Conservation (phyloP, 2,329 filamentous ascomycete genomes). For the Chrysoporthe austroafricana region DNA sequence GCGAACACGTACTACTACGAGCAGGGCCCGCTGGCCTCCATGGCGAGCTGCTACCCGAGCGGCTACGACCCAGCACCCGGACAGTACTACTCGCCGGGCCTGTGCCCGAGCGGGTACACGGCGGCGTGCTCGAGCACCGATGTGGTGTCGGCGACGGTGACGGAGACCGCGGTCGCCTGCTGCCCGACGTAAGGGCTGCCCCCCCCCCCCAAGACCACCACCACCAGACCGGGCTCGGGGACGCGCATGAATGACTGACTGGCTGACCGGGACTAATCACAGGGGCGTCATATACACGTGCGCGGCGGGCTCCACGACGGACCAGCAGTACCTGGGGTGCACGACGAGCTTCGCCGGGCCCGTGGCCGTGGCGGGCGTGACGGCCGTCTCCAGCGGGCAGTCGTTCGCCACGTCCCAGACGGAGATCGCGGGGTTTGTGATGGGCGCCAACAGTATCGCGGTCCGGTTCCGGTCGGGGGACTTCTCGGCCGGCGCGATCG, state of each 20-base stretch:
- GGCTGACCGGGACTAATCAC: neutral
- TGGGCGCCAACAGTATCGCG: slow-evolving; percentile 23
- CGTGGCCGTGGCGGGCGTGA: slow-evolving; percentile 30
- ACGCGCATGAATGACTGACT: neutral
- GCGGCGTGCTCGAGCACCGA: slow-evolving; percentile 34
- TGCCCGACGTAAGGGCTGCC: slow-evolving; percentile 33
- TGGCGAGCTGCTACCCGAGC: slow-evolving; percentile 34
- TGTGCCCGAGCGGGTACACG: slow-evolving; percentile 36
- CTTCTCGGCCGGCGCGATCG: slow-evolving; percentile 20
- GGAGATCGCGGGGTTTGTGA: slow-evolving; percentile 13
- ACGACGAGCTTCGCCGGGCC: slow-evolving; percentile 31
- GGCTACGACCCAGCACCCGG: slow-evolving; percentile 33
- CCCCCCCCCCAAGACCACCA: neutral
- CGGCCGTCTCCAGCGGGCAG: slow-evolving; percentile 31
- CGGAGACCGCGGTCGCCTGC: slow-evolving; percentile 36
- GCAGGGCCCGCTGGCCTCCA: slow-evolving; percentile 34
- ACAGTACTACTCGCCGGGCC: slow-evolving; percentile 36
- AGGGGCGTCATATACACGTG: slow-evolving; percentile 33
- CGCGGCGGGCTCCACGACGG: slow-evolving; percentile 1
- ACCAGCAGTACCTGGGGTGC: slow-evolving; percentile 30
- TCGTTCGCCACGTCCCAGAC: slow-evolving; percentile 13
- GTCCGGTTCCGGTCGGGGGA: slow-evolving; percentile 24
- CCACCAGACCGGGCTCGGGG: no score
- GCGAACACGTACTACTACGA: slow-evolving; percentile 31
- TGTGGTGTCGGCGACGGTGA: slow-evolving; percentile 25